Evolutionary conservation across 441 rosid genomes (phyloP), one percentile per base, ranked within the genome.

Genomic region (Euphorbia schlechtendalii): DNA sequence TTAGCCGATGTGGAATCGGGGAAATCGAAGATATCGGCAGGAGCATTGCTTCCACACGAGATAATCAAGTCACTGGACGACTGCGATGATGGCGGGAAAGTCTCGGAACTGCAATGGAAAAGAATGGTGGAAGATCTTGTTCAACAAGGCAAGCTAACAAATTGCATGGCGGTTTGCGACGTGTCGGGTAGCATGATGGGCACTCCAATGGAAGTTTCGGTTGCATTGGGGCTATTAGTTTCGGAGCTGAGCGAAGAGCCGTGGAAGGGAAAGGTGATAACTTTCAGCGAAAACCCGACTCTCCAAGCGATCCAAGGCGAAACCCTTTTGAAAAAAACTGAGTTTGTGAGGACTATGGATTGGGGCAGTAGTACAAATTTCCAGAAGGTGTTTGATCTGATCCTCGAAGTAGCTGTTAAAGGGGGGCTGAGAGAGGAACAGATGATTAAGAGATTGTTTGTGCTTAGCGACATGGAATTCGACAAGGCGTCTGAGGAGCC

Each of bases 21-120:
- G 18, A 76, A 81, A 65, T 68, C 76, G 3, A 91, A 74, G 68
- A 84, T 86, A 5, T 79, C 86, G 0, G 81, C 89, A 1, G 90
- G 90, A 11, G 94, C 81, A 0, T 57, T 91, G 82, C 83, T 91
- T 36, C 86, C 96, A 17, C 92, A 84, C 20, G 75, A 85, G 84
- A 88, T 88, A 32, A 72, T 91, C 2, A 36, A 3, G 0, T 66
- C 82, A 27, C 66, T 84, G 61, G 4, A 59, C 0, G 74, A 73
- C n/a, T n/a, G n/a, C 7, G 66, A 30, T 5, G 79, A 81, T n/a
- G 78, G 69, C 0, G 76, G 76, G 0, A 69, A 74, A 48, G 89
- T 85, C 14, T 84, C 89, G 0, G 86, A 85, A 79, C 80, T 82
- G 61, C 84, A 73, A 17, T 81, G 92, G 96, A 73, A 63, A 52